These are phyloP conservation scores for Suhomyces canberraensis DNA, from an alignment of 805 yeast genomes.

Conservation along the genomic window DNA sequence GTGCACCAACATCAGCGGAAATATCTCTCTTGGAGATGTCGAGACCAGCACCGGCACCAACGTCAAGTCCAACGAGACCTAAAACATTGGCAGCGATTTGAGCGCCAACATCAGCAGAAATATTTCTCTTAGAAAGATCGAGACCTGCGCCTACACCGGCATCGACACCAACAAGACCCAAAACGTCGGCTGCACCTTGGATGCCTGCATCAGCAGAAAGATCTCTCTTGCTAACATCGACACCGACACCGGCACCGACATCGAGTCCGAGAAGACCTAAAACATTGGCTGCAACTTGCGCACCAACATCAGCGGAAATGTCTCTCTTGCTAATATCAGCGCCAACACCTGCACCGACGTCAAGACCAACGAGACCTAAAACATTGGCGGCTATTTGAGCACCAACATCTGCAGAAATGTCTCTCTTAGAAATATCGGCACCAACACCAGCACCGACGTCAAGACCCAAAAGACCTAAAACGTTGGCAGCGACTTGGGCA, in stretches of 20 bases:
- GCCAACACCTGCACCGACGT: constrained; percentile 9
- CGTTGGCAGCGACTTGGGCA: constrained; percentile 8
- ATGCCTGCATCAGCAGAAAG: constrained; percentile 8
- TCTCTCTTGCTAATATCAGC: constrained; percentile 9
- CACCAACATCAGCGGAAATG: constrained; percentile 14
- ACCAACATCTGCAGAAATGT: constrained; percentile 7
- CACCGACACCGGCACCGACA: constrained; percentile 9
- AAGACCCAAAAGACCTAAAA: constrained; percentile 9
- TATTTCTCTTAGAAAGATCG: constrained; percentile 6
- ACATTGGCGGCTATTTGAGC: constrained; percentile 9
- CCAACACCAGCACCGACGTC: constrained; percentile 7
- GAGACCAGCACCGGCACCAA: too few relatives aligned
- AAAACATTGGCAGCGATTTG: too few relatives aligned
- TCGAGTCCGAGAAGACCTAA: constrained; percentile 7
- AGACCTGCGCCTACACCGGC: constrained; percentile 9
- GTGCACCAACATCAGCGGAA: constrained; percentile 12
- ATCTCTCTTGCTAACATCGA: constrained; percentile 8
- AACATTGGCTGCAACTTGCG: constrained; percentile 7
- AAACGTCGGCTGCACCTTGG: constrained; percentile 7
- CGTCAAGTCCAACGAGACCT: too few relatives aligned
- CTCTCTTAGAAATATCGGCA: constrained; percentile 9
- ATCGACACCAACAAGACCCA: constrained; percentile 7
- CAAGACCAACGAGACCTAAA: constrained; percentile 6
- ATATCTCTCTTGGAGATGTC: too few relatives aligned
- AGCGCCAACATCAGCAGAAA: too few relatives aligned